Base-by-base conservation (phyloP, 345 rosid species). In the Salix purpurea region DNA sequence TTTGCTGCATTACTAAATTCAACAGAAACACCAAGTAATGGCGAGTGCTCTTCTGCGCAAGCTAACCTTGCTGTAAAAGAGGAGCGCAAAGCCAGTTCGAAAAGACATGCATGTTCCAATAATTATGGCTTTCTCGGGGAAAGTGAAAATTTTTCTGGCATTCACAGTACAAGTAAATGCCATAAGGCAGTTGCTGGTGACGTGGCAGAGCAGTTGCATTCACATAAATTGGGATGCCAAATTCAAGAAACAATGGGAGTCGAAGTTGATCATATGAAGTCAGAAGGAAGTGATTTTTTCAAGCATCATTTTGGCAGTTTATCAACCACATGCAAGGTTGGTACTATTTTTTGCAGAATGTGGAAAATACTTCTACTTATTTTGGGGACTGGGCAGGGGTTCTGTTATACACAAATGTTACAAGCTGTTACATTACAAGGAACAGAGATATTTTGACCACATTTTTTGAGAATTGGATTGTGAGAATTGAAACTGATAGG, bases 241-340 rank as follows among this genome's bases (percentile, higher is more conserved):
- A 74, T 76, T 75, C 85, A 69, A 74, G 84, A 72, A 74, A 65
- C 78, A 42, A 74, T 40, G 75, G 81, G 65, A 71, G 19, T 44
- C 23, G 78, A 77, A 76, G 72, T 58, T 56, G 71, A 44, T 72
- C 67, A 23, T 23, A 74, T 67, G 70, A 71, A 72, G 18, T 78
- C 79, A 28, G 90, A 84, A 70, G 83, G 86, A 9, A 84, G 72
- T 64, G 88, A 69, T 62, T 79, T 86, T 85, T 78, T 90, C 84
- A 83, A 82, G 75, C 88, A 80, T 85, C 85, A 89, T 74, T 85
- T 85, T 79, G 86, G 86, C 84, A 87, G 77, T 86, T 83, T 89
- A 81, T 87, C 92, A 34, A 70, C 84, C 28, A 67, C 77, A 74
- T 74, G 78, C 32, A 79, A 86, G 87, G 97, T 91, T 70, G 77